Base-by-base conservation (phyloP, 108 stramenopile genomes). In the Cyclotella cryptica region DNA sequence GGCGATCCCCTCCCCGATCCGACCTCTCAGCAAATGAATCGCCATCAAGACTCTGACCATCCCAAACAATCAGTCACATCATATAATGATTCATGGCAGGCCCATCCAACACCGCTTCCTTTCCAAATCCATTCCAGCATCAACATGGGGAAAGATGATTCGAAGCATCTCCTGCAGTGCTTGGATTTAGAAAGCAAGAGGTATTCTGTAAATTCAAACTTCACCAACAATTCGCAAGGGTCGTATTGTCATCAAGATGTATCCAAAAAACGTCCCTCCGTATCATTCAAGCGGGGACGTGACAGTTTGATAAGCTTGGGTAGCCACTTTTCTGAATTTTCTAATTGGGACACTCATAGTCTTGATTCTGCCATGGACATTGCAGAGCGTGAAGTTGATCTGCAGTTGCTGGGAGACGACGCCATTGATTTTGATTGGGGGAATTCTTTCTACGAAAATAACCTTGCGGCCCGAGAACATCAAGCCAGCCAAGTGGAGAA, bases 351-450 rank as follows among this genome's bases (percentile, higher is more conserved):
- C 12, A 59, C 71, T 14, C 75, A 66, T 17, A 83, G 81, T 68
- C 53, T 83, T 9, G 81, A 83, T 44, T 76, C 74, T 10, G 81
- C 72, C n/a, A 68, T 83, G 81, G 81, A 83, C 47, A 62, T 70
- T 49, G 74, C 69, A 19, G 70, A 83, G 40, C 81, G 81, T 29
- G 81, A 83, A 51, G 18, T 51, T 24, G 81, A 83, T 51, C 59
- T 76, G 51, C 59, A 66, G 22, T 42, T 72, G 39, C 53, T 83
- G n/a, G 81, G 81, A 64, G 74, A 72, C 63, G 65, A 71, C 0
- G 35, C 43, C 13, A 35, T 65, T 8, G 44, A 49, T 10, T 43
- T 35, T 26, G 71, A 69, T 64, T 69, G 61, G 52, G 69, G 47
- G 49, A 55, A 69, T 40, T 60, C 58, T 13, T 66, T 29, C 22